Evolutionary conservation across 805 yeast genomes (phyloP), one percentile per base, ranked within the genome.

Genomic region (Ogataea salicorniae): DNA sequence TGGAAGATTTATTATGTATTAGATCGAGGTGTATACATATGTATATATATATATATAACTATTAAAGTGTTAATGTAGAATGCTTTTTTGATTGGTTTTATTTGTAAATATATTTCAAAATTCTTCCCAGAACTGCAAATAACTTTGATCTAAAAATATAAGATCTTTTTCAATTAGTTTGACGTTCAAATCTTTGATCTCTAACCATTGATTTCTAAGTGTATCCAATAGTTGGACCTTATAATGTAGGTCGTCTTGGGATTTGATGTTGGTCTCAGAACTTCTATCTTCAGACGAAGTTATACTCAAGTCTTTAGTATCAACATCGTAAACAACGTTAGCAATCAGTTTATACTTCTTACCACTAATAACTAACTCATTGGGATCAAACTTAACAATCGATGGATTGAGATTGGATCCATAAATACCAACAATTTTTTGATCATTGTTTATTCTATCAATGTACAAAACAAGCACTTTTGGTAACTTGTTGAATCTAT

Each of bases 101-200:
- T 31, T n/a, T 17, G 31, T 20, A 33, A 15, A 7, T 42, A 39
- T 4, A 46, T 46, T 42, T 11, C 11, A 26, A 9, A 3, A 26
- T 26, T 61, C 64, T 51, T 77, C 74, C 91, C 94, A 85, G 11
- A 87, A 67, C 62, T 86, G 92, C 23, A 87, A 65, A 62, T 77
- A 80, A 34, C 79, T 75, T 55, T 84, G 87, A 37, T 74, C 72
- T 31, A 86, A 61, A 57, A 84, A 82, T 46, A 87, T 55, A 37
- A 84, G 67, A 51, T 83, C 89, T 44, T 70, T 70, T 36, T 81
- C 81, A 20, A 76, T 72, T 14, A 61, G 60, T 34, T 65, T 70
- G 1, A 79, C 73, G 13, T 65, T 58, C 43, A 79, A 64, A 56
- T 84, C 82, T 43, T 76, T 72, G 14, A 87, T 71, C 51, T 79